Base-by-base conservation (phyloP, 1,139 yeast genomes). In the Dujonia santamariae region DNA sequence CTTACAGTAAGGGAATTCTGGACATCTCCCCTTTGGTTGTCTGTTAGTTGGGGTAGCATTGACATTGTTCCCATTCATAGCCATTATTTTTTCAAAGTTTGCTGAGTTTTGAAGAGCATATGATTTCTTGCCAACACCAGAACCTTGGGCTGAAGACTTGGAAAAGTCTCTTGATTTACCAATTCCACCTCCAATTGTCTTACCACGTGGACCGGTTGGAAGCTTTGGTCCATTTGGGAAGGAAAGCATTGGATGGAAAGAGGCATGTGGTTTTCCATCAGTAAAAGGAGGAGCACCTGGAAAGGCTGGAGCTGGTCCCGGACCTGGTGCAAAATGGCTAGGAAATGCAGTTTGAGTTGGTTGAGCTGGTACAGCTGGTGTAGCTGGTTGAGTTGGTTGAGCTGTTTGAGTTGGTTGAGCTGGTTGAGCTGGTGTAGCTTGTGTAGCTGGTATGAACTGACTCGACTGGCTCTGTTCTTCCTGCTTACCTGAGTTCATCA, bases 1-100 rank as follows among this genome's bases (percentile, higher is more conserved):
- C 35, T 69, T 59, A 62, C 96, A 87, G 51, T 80, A 75, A 22
- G 96, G 96, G 63, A 85, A 85, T 37, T 80, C 74, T 23, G 71
- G 69, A 56, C 96, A 87, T 54, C 96, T 77, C 28, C 82, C 82
- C 43, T 71, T 74, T 33, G 75, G 60, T 30, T 77, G 67, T 52
- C 71, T 65, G 12, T 55, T 55, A 14, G 50, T 53, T 43, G 56
- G 57, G 40, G 39, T 37, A 32, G 36, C 40, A 29, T 36, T 44
- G 40, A 35, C 54, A 15, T 53, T 53, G 28, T 47, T 50, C 50
- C 12, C 53, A 9, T 59, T 50, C 54, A 65, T 49, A 30, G 59
- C 57, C 56, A 74, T 53, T 27, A 68, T 70, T 41, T 59, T 61
- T 41, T 63, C 64, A 42, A 72, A 59, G 40, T 67, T 67, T 34